Base-by-base conservation (phyloP, 140 eudicot species). In the Flaveria floridana region DNA sequence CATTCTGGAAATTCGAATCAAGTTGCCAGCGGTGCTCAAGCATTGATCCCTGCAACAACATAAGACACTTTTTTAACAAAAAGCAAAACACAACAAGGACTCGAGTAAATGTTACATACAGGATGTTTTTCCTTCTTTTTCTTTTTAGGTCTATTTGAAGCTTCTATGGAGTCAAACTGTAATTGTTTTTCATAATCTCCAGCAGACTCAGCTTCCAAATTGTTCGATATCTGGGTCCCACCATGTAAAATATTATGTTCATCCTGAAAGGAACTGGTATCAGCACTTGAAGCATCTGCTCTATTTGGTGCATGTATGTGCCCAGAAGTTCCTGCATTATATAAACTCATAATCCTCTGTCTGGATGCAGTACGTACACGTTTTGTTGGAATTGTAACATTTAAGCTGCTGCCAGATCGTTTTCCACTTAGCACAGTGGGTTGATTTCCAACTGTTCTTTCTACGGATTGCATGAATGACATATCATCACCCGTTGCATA, bases 281-380 rank as follows among this genome's bases (percentile, higher is more conserved):
- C 97, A 50, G 95, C 97, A 84, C 99, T 94, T 58, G 95, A 90
- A 69, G 90, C 97, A 74, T 88, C 98, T 41, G 89, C 65, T 85
- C 85, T 92, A 75, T 64, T 82, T 67, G 90, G 87, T 16, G 82
- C 85, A 41, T n/a, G 34, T 41, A 66, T 66, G 34, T 39, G 71
- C 53, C 71, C 71, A 16, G 71, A 66, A 39, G 30, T 66, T n/a
- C 71, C 71, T 9, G 71, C 53, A 77, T 76, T 79, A 71, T 84
- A 87, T 26, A 95, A 95, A 71, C 99, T 84, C 25, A 73, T 3
- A 68, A 86, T 81, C 78, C 97, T 88, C 85, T 84, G 96, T 62
- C 97, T 81, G 73, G 90, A 79, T 78, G 97, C 97, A 84, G 99
- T 87, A n/a, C 95, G 90, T 70, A 91, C 81, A 57, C 94, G 87